These are phyloP conservation scores for Russula emetica DNA, from an alignment of 768 basidiomycete genomes.

Conservation along the genomic window DNA sequence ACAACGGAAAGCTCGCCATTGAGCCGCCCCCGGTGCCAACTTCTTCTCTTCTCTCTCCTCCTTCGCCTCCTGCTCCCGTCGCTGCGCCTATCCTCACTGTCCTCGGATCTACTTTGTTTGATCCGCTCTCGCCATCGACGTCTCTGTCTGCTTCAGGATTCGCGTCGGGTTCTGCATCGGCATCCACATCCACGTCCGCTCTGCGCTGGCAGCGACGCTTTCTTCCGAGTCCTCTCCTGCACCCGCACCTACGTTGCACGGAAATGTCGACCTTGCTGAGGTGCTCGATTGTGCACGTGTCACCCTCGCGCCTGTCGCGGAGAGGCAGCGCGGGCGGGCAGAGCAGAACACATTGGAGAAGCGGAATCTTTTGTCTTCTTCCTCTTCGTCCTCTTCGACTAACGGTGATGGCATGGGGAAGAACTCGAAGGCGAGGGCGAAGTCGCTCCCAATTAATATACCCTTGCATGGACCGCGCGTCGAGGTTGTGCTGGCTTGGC, in stretches of 20 bases:
- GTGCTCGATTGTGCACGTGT: constrained; percentile 67
- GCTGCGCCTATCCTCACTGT: neutral
- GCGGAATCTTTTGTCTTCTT: constrained; percentile 35
- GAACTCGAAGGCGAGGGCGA: constrained; percentile 43
- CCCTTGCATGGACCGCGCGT: constrained; percentile 83
- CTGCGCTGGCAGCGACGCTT: constrained; percentile 24
- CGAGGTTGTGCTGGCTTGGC: constrained; percentile 80
- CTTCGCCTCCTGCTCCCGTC: constrained; percentile 27
- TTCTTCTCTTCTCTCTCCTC: constrained; percentile 14
- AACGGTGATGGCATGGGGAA: constrained; percentile 33
- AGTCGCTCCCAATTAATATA: constrained; percentile 66
- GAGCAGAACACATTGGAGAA: constrained; percentile 52
- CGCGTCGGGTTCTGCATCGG: constrained; percentile 10
- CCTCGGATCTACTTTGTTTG: neutral
- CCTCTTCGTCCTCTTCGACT: constrained; percentile 9
- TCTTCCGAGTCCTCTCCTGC: constrained; percentile 23
- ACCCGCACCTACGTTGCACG: constrained; percentile 20
- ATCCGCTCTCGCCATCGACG: constrained; percentile 32
- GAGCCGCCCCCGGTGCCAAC: constrained; percentile 37
- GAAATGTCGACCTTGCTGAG: constrained; percentile 44
- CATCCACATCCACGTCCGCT: neutral
- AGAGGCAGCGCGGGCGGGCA: constrained; percentile 56
- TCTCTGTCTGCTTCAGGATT: constrained; percentile 24
- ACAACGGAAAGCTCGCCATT: constrained; percentile 30
- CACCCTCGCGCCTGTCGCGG: constrained; percentile 64